Conservation (phyloP, 345 rosid genomes). For the Citropsis articulata region DNA sequence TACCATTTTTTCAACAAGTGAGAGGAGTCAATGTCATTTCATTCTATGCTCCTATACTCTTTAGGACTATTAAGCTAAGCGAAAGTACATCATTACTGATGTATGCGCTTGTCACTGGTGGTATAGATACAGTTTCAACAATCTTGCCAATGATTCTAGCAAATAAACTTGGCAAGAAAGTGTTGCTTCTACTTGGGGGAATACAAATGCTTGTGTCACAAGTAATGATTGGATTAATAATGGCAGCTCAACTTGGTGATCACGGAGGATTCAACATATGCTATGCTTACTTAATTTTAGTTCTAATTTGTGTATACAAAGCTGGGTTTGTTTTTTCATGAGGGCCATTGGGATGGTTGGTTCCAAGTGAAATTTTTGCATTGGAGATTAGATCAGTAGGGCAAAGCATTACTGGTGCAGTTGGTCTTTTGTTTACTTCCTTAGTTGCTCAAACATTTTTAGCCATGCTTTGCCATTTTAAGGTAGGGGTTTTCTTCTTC, state of each 20-base stretch:
- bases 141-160: slow-evolving; percentile 51
- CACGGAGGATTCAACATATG: background rate
- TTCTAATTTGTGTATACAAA: slow-evolving; percentile 37
- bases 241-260: background rate
- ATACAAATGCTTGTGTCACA: background rate
- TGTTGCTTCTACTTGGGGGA: slow-evolving; percentile 47
- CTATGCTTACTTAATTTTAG: background rate
- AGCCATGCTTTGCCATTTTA: slow-evolving; percentile 46
- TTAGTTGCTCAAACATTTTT: slow-evolving; percentile 56
- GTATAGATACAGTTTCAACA: slow-evolving; percentile 37
- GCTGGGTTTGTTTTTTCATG: slow-evolving; percentile 53
- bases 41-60: slow-evolving; percentile 65
- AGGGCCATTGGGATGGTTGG: too few species aligned
- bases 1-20: slow-evolving; percentile 73
- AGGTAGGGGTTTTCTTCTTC: slow-evolving; percentile 46
- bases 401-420: slow-evolving; percentile 7
- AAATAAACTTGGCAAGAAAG: slow-evolving; percentile 51
- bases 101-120: slow-evolving; percentile 47
- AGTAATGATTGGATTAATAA: background rate
- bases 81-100: slow-evolving; percentile 47
- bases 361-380: too few species aligned
- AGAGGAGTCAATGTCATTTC: slow-evolving; percentile 67
- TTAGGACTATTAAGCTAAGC: slow-evolving; percentile 59
- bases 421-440: too few species aligned
- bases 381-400: slow-evolving; percentile 42